Evolutionary conservation across 192 early-diverging fungal genomes (phyloP), one percentile per base, ranked within the genome.

Genomic region (Cetraspora pellucida): DNA sequence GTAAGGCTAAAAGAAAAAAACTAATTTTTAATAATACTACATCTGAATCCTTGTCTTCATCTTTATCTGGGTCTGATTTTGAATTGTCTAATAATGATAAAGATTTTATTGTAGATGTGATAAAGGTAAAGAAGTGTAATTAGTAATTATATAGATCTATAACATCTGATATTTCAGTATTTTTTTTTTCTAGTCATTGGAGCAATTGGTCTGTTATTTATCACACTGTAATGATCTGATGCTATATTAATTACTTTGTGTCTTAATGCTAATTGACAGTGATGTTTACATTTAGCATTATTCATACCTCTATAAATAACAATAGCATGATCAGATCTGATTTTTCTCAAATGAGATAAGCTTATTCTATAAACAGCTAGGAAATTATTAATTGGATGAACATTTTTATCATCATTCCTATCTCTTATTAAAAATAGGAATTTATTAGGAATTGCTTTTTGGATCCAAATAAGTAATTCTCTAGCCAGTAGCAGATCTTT

Each of bases 1-100:
- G 63, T 28, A 65, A 65, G 63, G 63, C 63, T 65, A 65, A 65
- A 65, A 65, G 63, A 65, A 65, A 65, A 66, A 66, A 66, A 7
- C 1, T 19, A 66, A 66, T 66, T 66, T 66, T 66, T 31, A 66
- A 31, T 4, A 7, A 66, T 66, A 66, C 64, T 7, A 10, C 64
- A 66, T 66, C 64, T 66, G 0, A 0, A 8, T 66, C 30, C 30
- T 37, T 30, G n/a, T 66, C 64, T n/a, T 37, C 64, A 45, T 37
- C 64, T 66, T 2, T 10, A 19, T 66, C 64, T 66, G 64, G n/a
- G 0, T 66, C 64, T 66, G 64, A 37, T 23, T 37, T 2, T 14
- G 30, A 16, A 7, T n/a, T n/a, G n/a, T n/a, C n/a, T n/a, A 66
- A 37, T n/a, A 25, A 37, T 66, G 64, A 66, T 14, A 14, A 65